A percentile compares a stretch with the other conserved stretches of the same genome.
Conservation (phyloP, 1,284 basidiomycete genomes). For the Apiotrichum porosum region DNA sequence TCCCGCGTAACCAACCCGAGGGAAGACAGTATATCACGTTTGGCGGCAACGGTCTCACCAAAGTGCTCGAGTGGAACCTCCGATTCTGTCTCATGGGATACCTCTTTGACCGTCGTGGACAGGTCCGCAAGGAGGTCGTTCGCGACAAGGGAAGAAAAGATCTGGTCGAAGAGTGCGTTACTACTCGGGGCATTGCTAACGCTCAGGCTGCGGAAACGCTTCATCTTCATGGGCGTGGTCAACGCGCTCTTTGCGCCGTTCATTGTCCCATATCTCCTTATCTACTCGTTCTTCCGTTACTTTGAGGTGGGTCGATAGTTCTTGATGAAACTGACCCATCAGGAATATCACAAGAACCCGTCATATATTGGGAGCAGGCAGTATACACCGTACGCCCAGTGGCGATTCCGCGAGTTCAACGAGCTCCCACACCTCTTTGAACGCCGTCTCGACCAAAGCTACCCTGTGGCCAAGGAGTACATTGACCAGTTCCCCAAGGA, state of each 20-base stretch:
- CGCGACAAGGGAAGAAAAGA: constrained; percentile 71
- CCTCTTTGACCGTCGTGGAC: constrained; percentile 80
- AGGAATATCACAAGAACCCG: constrained; percentile 99
- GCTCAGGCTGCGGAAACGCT: constrained; percentile 68
- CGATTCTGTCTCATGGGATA: constrained; percentile 91
- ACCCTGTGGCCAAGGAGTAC: constrained; percentile 86
- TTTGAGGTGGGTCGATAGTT: constrained; percentile 67
- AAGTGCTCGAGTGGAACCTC: constrained; percentile 92
- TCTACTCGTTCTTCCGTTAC: constrained; percentile 99
- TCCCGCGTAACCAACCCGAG: constrained; percentile 17
- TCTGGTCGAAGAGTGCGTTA: constrained; percentile 74
- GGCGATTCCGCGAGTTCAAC: constrained; percentile 99
- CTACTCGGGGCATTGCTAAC: background rate
- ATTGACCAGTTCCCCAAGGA: constrained; percentile 97
- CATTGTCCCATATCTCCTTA: constrained; percentile 90
- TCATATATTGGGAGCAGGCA: constrained; percentile 85
- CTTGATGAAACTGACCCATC: background rate
- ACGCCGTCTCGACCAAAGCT: constrained; percentile 77
- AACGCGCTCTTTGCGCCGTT: constrained; percentile 95
- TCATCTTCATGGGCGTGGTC: constrained; percentile 92
- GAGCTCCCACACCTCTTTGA: constrained; percentile 91
- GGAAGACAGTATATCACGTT: constrained; percentile 38
- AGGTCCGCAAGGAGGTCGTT: constrained; percentile 83
- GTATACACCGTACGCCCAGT: constrained; percentile 91
- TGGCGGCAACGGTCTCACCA: constrained; percentile 59